A percentile compares a stretch with the other conserved stretches of the same genome.
phyloP scores from a whole-genome alignment of 164 flowering plant genomes.

The Kalanchoe fedtschenkoi region DNA sequence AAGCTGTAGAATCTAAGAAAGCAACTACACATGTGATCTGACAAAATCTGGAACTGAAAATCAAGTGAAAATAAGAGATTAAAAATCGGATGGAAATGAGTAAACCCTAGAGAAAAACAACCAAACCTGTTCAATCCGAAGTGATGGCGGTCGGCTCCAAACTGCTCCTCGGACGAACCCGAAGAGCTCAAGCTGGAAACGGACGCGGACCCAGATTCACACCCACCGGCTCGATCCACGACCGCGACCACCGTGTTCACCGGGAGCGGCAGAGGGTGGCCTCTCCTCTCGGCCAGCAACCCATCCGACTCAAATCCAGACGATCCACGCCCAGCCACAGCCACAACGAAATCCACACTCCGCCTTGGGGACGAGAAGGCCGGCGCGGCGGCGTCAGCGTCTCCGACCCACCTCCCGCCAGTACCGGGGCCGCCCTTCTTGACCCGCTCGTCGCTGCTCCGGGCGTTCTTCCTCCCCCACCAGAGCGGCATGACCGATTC shows the following conservation, averaged over 20 bases:
- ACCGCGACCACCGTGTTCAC: conserved; percentile 18
- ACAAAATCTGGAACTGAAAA: too few species aligned
- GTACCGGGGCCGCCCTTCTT: too few species aligned
- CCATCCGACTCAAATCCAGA: conserved; percentile 40
- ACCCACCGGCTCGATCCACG: conserved; percentile 23
- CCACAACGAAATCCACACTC: conserved; percentile 18
- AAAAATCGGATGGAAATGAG: neutral
- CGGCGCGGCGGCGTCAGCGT: conserved; percentile 8
- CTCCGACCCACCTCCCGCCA: too few species aligned
- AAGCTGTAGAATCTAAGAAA: too few species aligned
- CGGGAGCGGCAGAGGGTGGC: conserved; percentile 68
- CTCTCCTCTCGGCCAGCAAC: conserved; percentile 29
- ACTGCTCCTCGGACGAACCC: conserved; percentile 59
- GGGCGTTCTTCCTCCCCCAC: conserved; percentile 45
- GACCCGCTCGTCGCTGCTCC: too few species aligned
- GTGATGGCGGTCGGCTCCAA: conserved; percentile 6
- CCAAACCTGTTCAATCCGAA: conserved; percentile 17
- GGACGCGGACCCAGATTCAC: conserved; percentile 47
- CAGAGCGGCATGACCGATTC: conserved; percentile 37
- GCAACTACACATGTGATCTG: too few species aligned
- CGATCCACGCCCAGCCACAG: conserved; percentile 15
- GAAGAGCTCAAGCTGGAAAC: conserved; percentile 72
- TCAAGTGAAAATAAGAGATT: too few species aligned
- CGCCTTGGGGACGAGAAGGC: conserved; percentile 19
- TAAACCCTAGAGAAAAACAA: conserved; percentile 19